Evolutionary conservation across 352 stramenopile species (phyloP).

Genomic region (Elongisporangium undulatum): DNA sequence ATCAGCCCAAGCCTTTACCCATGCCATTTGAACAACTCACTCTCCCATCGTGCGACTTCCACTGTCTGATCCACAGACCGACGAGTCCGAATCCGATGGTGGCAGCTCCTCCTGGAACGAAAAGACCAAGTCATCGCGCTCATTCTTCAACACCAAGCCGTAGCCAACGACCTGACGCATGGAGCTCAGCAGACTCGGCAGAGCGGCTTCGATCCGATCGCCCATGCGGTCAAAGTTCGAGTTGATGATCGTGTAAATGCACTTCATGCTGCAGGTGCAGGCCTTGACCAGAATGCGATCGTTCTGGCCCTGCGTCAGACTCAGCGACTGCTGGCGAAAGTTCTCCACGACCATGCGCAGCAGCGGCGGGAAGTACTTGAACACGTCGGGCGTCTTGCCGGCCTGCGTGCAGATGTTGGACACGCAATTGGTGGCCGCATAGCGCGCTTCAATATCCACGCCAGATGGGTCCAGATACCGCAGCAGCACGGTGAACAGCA

Average conservation of each 20-base stretch:
- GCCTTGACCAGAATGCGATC: constrained; percentile 81
- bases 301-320: constrained; percentile 52
- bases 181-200: constrained; percentile 64
- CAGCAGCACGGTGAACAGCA: constrained; percentile 63
- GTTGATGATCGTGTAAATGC: constrained; percentile 78
- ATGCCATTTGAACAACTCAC: constrained; percentile 46
- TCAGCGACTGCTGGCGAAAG: constrained; percentile 72
- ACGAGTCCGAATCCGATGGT: constrained; percentile 69
- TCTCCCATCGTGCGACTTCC: constrained; percentile 32
- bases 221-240: constrained; percentile 53
- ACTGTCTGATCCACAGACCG: constrained; percentile 60
- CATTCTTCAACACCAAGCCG: constrained; percentile 43
- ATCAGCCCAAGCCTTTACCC: background rate
- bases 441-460: constrained; percentile 80
- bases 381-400: constrained; percentile 61
- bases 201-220: constrained; percentile 48
- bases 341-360: constrained; percentile 84
- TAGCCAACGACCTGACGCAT: constrained; percentile 81
- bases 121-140: constrained; percentile 53
- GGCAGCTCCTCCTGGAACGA: constrained; percentile 53
- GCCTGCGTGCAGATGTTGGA: constrained; percentile 73
- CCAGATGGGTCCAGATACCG: constrained; percentile 73
- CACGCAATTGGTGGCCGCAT: constrained; percentile 82
- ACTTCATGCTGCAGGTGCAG: constrained; percentile 86
- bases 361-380: constrained; percentile 67